Base-by-base conservation (phyloP, 2,329 filamentous ascomycete species). In the Alternaria solani region DNA sequence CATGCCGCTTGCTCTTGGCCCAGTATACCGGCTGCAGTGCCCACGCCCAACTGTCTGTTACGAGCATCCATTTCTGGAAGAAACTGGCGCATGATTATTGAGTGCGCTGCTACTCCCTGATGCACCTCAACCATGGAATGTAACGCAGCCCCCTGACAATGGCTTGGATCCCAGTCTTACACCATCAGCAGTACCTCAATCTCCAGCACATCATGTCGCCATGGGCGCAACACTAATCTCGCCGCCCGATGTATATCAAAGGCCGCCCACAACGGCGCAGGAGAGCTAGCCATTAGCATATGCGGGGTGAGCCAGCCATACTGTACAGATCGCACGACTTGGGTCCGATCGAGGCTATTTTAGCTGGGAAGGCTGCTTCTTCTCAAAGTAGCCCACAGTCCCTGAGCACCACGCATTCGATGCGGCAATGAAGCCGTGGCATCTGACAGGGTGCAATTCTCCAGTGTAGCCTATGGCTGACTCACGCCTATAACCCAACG, bases 31-130 rank as follows among this genome's bases (percentile, higher is more conserved):
- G 34, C 48, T 66, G 69, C 62, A 55, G 67, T 71, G 67, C 63
- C 20, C 20, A 23, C 2, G 20, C 20, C 20, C 20, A 4, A 23
- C 20, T 23, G 20, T 23, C 20, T 4, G 20, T 23, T 4, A 23
- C 20, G 4, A 23, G 4, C 20, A 23, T 23, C 20, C 20, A 23
- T 23, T 23, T 23, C 20, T 23, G 20, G 2, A 23, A 23, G 20
- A 23, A 68, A 62, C 59, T 61, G 51, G 59, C 56, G 44, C 61
- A 71, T 69, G 59, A 66, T 49, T 73, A 71, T 70, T 70, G 68
- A 62, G 52, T 68, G 68, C 68, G 65, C 63, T 54, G 70, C 71
- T 61, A 59, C 69, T 55, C 67, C 67, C 67, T 36, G 20, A 62
- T 60, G 63, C 59, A 60, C 57, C 32, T 66, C 59, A 36, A 58